Evolutionary conservation across 768 basidiomycete species (phyloP).

Genomic region (Lactifluus echinatus): DNA sequence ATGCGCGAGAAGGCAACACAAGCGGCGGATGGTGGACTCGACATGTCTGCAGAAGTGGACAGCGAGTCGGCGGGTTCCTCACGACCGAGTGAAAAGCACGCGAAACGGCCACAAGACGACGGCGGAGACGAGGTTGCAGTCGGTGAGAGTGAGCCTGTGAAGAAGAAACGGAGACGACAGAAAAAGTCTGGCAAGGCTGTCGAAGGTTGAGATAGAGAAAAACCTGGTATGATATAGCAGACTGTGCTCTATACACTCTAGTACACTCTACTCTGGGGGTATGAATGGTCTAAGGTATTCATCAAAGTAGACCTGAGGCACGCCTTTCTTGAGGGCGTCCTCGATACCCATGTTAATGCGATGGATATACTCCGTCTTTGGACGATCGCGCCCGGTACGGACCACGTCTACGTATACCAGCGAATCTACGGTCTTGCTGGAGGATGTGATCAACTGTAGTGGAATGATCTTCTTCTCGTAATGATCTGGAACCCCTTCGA

Average conservation of each 20-base stretch:
- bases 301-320: conserved; percentile 10
- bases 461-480: conserved; percentile 9
- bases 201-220: too few relatives aligned
- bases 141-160: conserved; percentile 22
- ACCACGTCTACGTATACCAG: conserved; percentile 9
- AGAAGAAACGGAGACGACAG: conserved; percentile 37
- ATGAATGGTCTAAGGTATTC: conserved; percentile 15
- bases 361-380: conserved; percentile 15
- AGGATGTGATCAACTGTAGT: neutral
- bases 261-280: conserved; percentile 4
- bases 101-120: neutral
- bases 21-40: conserved; percentile 22
- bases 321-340: conserved; percentile 5
- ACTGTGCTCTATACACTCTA: too few relatives aligned
- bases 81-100: neutral
- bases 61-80: conserved; percentile 4
- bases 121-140: conserved; percentile 9
- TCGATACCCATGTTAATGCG: conserved; percentile 10
- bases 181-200: conserved; percentile 26
- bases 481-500: neutral
- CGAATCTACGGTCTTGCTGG: neutral
- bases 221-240: too few relatives aligned
- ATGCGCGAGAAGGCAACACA: conserved; percentile 38
- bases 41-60: conserved; percentile 16
- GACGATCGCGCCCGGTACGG: conserved; percentile 1